These are phyloP conservation scores for Kondoa malvinella DNA, from an alignment of 768 basidiomycete genomes.

Conservation along the genomic window DNA sequence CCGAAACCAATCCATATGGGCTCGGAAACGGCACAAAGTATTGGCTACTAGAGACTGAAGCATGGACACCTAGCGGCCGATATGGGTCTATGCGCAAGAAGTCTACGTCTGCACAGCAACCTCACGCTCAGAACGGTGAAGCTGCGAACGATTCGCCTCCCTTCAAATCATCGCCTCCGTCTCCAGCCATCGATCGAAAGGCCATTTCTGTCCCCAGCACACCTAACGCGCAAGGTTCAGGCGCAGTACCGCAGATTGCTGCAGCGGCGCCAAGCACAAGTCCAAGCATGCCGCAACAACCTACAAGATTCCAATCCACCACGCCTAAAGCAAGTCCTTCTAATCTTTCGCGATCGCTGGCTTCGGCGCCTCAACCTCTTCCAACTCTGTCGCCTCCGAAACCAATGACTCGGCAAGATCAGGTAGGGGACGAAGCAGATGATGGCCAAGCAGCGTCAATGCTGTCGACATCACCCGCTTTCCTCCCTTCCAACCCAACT, in stretches of 20 bases:
- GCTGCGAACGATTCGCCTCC: not conserved
- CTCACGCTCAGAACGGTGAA: not conserved
- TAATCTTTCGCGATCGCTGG: no score
- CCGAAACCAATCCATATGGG: conserved; percentile 71
- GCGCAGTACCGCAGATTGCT: not conserved
- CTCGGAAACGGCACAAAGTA: conserved; percentile 78
- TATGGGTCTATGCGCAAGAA: not conserved
- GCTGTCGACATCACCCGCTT: not conserved
- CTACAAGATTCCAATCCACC: no score
- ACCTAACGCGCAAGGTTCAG: not conserved
- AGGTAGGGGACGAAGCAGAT: no score
- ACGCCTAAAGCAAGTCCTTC: no score
- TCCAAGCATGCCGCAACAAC: no score
- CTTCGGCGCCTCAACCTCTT: no score
- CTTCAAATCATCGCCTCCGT: not conserved
- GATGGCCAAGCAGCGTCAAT: not conserved
- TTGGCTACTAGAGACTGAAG: conserved; percentile 82
- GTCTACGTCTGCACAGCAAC: not conserved
- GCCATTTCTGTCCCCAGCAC: no score
- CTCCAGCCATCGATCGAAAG: not conserved
- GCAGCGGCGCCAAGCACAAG: no score
- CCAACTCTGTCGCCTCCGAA: no score
- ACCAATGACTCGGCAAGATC: no score
- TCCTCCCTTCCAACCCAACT: not conserved
- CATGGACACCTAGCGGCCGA: conserved; percentile 46